Conservation (phyloP, 164 flowering plant species). For the Annona cherimola region DNA sequence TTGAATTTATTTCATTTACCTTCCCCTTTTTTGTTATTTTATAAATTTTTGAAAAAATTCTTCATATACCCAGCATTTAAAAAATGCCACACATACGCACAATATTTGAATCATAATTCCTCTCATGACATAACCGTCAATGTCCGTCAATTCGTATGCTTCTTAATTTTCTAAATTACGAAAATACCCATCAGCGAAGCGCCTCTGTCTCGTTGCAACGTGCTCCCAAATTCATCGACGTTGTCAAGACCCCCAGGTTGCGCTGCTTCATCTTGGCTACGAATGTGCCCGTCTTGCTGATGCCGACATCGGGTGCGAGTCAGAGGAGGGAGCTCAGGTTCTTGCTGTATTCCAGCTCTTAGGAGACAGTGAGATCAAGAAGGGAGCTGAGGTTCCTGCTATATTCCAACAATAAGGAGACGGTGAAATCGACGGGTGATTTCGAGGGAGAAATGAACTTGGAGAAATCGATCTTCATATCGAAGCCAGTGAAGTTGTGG, state of each 20-base stretch:
- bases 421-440: slow-evolving; percentile 44
- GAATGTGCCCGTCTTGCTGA: slow-evolving; percentile 67
- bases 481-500: slow-evolving; percentile 44
- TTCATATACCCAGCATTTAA: too few relatives aligned
- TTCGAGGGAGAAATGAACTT: slow-evolving; percentile 29
- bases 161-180: too few relatives aligned
- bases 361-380: too few relatives aligned
- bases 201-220: slow-evolving; percentile 74
- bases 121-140: too few relatives aligned
- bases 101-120: too few relatives aligned
- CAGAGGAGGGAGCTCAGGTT: slow-evolving; percentile 29
- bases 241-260: slow-evolving; percentile 72
- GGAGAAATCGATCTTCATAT: slow-evolving; percentile 33
- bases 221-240: slow-evolving; percentile 76
- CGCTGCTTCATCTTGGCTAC: slow-evolving; percentile 69
- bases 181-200: slow-evolving; percentile 47
- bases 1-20: too few relatives aligned
- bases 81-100: too few relatives aligned
- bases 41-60: too few relatives aligned
- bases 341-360: too few relatives aligned
- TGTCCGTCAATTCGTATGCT: too few relatives aligned
- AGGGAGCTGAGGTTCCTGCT: slow-evolving; percentile 8
- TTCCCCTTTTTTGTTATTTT: too few relatives aligned
- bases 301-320: slow-evolving; percentile 76
- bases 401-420: slow-evolving; percentile 19